Conservation (phyloP, 2,329 filamentous ascomycete genomes). For the Lachnum nothofagi region DNA sequence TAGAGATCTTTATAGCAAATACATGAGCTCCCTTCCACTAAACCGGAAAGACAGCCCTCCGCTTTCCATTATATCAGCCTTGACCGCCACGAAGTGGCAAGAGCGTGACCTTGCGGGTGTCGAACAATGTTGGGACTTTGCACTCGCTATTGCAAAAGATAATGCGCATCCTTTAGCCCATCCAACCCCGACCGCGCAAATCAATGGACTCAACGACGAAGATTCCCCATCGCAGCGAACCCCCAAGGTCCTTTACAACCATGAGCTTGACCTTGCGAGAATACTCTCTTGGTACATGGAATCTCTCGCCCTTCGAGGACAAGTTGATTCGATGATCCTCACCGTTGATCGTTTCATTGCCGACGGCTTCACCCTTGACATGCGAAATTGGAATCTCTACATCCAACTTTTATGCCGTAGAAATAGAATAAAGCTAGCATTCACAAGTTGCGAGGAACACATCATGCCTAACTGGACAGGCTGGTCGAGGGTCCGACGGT, state of each 20-base stretch:
- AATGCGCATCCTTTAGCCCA: constrained; percentile 33
- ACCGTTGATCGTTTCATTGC: constrained; percentile 45
- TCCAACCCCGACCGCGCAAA: constrained; percentile 9
- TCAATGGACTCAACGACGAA: constrained; percentile 4
- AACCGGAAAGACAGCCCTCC: constrained; percentile 40
- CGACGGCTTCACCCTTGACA: constrained; percentile 69
- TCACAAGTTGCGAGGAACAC: constrained; percentile 65
- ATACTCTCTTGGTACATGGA: constrained; percentile 46
- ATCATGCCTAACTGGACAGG: constrained; percentile 77
- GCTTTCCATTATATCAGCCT: constrained; percentile 51
- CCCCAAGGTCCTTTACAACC: constrained; percentile 11
- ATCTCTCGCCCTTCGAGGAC: constrained; percentile 48
- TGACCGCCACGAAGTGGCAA: constrained; percentile 63
- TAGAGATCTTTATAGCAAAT: constrained; percentile 52
- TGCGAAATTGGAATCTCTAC: constrained; percentile 74
- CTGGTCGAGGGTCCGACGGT: constrained; percentile 46
- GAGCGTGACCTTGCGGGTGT: constrained; percentile 56
- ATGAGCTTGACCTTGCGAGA: constrained; percentile 39
- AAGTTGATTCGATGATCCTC: constrained; percentile 46
- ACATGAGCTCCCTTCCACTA: constrained; percentile 39
- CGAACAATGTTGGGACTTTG: constrained; percentile 60
- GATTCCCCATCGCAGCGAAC: constrained; percentile 6
- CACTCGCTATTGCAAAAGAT: constrained; percentile 48
- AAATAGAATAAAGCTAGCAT: constrained; percentile 60
- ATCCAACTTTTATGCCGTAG: constrained; percentile 62